Base-by-base conservation (phyloP, 2,329 filamentous ascomycete genomes). In the Huntiella omanensis region DNA sequence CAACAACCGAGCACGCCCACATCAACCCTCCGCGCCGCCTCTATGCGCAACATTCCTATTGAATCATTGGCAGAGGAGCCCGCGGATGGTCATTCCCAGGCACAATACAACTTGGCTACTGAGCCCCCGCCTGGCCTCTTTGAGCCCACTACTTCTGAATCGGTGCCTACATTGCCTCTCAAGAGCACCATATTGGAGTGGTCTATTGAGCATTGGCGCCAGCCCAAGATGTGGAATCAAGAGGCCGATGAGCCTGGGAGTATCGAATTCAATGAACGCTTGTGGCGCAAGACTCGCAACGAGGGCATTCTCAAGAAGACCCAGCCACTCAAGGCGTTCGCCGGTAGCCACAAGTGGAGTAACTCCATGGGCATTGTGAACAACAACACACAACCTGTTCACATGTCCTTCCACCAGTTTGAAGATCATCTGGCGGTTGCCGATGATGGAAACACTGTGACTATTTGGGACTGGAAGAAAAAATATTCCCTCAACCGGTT, bases 331-430 rank as follows among this genome's bases (percentile, higher is more conserved):
- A 98, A 98, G 59, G 80, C 85, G 46, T 78, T 83, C 54, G 87
- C 91, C 0, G 82, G 85, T 10, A 83, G 71, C 47, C 82, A 84
- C 55, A 81, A 78, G 54, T 98, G 91, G 88, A 87, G 85, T 55
- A 80, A 81, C 50, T 78, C 83, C 38, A 70, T 80, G 41, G 80
- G 82, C 13, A 80, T 93, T 51, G 77, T 95, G 58, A 87, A 88
- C 57, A 96, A 95, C 54, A 77, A 80, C 28, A 82, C 80, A 32
- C 91, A 95, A 58, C 88, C 91, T 0, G 76, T 80, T 52, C 92
- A 87, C 64, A 83, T 98, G 79, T 82, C 83, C 4, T 94, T 96
- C 60, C 91, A 98, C 62, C 91, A 98, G 58, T 98, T 95, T 55
- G 91, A 98, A 59, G 83, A 95, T 56, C 87, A 96, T 58, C 72